These are phyloP conservation scores for Agaricus subrufescens DNA, from an alignment of 768 basidiomycete species.

Conservation along the genomic window DNA sequence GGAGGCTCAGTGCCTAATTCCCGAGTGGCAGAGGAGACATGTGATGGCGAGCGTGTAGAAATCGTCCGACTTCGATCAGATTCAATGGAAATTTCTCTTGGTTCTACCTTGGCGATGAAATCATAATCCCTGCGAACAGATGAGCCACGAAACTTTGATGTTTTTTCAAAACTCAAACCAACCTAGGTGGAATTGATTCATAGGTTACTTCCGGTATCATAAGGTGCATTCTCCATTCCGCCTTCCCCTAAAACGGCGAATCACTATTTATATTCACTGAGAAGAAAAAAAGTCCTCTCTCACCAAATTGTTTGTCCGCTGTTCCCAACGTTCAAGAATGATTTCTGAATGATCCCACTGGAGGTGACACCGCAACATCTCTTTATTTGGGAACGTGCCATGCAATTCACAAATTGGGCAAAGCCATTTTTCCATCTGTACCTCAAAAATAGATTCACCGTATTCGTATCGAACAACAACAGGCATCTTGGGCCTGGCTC, in stretches of 20 bases:
- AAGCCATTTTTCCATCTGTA: constrained; percentile 5
- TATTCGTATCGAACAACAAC: constrained; percentile 7
- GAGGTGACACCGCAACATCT: constrained; percentile 10
- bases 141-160: background rate
- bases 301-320: constrained; percentile 8
- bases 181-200: constrained; percentile 1
- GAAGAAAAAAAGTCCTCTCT: background rate
- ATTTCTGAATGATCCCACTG: constrained; percentile 13
- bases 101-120: background rate
- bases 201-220: constrained; percentile 3
- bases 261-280: background rate
- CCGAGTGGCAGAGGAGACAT: background rate
- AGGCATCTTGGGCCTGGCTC: background rate
- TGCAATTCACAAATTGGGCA: constrained; percentile 15
- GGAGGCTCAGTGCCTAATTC: background rate
- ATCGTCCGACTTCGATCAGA: background rate
- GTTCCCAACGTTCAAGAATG: constrained; percentile 11
- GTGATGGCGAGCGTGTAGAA: background rate
- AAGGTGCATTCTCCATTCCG: constrained; percentile 8
- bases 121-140: background rate
- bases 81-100: background rate
- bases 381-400: constrained; percentile 9
- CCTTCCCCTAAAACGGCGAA: background rate
- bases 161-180: background rate
- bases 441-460: background rate